Evolutionary conservation across 148 eudicot genomes (phyloP).

Genomic region (Amaranthus cruentus): DNA sequence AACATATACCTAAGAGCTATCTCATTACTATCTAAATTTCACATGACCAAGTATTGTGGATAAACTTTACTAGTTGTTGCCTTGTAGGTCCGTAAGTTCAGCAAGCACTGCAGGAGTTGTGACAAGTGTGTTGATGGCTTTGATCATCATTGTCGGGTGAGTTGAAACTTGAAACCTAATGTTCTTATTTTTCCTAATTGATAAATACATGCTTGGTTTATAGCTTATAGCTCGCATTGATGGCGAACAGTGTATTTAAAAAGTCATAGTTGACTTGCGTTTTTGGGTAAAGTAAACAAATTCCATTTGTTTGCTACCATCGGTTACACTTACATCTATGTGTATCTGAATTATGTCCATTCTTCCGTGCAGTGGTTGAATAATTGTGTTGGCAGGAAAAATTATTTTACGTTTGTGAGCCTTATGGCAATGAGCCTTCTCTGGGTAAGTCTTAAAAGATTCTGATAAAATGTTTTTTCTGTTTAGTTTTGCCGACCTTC

Average conservation of each 20-base stretch:
- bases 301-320: neutral
- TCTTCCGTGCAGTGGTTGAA: conserved; percentile 83
- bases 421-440: conserved; percentile 83
- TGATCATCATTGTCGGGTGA: conserved; percentile 98
- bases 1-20: neutral
- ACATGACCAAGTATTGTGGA: neutral
- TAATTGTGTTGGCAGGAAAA: conserved; percentile 90
- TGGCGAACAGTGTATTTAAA: neutral
- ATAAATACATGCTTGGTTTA: neutral
- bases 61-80: conserved; percentile 15
- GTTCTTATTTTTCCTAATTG: neutral
- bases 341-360: conserved; percentile 1
- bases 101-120: conserved; percentile 96
- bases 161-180: conserved; percentile 25
- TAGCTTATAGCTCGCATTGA: too few relatives aligned
- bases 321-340: neutral
- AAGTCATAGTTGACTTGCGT: neutral
- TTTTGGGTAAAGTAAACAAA: conserved; percentile 1
- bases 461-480: conserved; percentile 7
- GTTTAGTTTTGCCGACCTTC: neutral
- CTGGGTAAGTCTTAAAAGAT: conserved; percentile 57
- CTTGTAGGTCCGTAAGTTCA: conserved; percentile 75
- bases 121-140: conserved; percentile 97
- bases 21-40: neutral
- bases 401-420: conserved; percentile 73